Evolutionary conservation across 2,329 filamentous ascomycete species (phyloP), one percentile per base, ranked within the genome.

Genomic region (Boeremia lycopersici): DNA sequence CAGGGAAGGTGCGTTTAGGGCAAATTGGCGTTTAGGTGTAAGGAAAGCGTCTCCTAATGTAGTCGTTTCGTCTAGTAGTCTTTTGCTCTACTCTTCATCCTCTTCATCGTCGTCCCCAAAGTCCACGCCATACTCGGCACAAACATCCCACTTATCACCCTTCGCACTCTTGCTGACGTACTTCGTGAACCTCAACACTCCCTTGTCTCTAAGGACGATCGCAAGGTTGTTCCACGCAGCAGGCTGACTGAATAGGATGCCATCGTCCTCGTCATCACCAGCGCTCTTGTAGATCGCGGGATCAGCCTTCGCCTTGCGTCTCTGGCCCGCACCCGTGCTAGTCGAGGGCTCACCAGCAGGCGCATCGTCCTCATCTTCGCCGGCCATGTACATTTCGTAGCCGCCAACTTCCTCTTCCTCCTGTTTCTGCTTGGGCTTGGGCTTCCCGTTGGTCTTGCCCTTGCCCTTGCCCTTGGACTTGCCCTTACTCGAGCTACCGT

Each of bases 321-420:
- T 68, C 52, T 80, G 76, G 8, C 79, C 79, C 4, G 79, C 79
- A 17, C 79, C 79, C 0, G 80, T 82, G 25, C 73, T 68, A 0
- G 76, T 72, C 61, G 67, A 64, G 7, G 64, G 52, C 43, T 72
- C 69, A 1, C 62, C 64, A 26, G 67, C 68, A 34, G 75, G 72
- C 30, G 71, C 75, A 44, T 77, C 69, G 34, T 92, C 89, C 44
- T 93, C 90, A 41, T 86, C 84, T 54, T 88, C 84, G 42, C 89
- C 90, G 0, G 91, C 93, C 92, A 97, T 96, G 82, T 96, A 97
- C 55, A 96, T 89, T 69, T 93, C 89, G 71, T 91, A 89, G 29
- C 90, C 90, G 50, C 90, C 90, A 1, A 90, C 85, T 60, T 79
- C 77, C 54, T 82, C 81, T 47, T 89, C 85, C 17, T 80, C 78